Conservation (phyloP, 23 red algal species). For the Gracilariopsis chorda region DNA sequence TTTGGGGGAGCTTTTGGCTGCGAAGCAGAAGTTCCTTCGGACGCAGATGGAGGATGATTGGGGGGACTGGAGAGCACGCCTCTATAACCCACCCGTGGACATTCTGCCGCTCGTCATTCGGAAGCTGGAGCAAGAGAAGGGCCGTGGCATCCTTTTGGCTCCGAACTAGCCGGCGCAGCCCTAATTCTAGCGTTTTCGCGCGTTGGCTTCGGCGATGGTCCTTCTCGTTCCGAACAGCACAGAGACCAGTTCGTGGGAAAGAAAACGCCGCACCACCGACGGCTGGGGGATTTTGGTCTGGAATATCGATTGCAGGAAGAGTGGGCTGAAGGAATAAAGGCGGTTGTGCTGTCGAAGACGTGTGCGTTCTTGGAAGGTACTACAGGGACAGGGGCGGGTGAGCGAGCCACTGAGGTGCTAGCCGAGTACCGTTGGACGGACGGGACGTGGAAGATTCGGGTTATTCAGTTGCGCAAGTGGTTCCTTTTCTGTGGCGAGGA, state of each 20-base stretch:
- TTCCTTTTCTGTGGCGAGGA: neutral
- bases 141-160: neutral
- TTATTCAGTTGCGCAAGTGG: neutral
- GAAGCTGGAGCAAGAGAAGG: neutral
- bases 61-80: neutral
- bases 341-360: neutral
- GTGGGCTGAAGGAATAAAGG: neutral
- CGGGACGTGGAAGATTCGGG: neutral
- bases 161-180: constrained; percentile 6
- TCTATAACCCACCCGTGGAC: constrained; percentile 23
- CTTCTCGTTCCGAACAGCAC: neutral
- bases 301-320: neutral
- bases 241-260: neutral
- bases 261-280: neutral
- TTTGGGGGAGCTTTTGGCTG: neutral
- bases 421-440: neutral
- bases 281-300: neutral
- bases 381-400: neutral
- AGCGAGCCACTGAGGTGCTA: neutral
- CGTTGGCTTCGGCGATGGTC: neutral
- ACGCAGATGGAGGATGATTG: neutral
- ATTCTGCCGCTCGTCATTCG: neutral
- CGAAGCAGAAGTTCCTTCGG: neutral
- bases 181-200: constrained; percentile 11
- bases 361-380: neutral